These are phyloP conservation scores for Aureobasidium zeae DNA, from an alignment of 2,329 filamentous ascomycete genomes.

Conservation along the genomic window DNA sequence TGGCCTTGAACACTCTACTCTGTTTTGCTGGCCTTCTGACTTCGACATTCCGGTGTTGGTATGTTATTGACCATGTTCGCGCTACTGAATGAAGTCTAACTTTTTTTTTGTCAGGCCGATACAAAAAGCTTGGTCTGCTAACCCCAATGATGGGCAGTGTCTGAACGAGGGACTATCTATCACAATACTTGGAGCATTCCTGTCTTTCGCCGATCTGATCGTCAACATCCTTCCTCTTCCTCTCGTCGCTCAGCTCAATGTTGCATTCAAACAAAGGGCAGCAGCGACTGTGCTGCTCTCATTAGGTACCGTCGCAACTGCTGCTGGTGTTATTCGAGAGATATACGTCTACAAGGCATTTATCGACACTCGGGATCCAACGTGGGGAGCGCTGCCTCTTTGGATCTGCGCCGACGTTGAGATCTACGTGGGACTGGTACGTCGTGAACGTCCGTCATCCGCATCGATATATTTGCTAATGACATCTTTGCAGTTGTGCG, in stretches of 20 bases:
- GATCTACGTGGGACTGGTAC: constrained; percentile 38
- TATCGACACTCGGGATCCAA: constrained; percentile 34
- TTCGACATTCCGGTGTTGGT: constrained; percentile 33
- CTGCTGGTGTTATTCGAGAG: constrained; percentile 32
- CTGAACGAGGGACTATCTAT: constrained; percentile 33
- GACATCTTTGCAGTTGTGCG: constrained; percentile 26
- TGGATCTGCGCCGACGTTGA: constrained; percentile 40
- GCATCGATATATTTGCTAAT: constrained; percentile 3
- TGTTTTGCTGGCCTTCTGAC: constrained; percentile 31
- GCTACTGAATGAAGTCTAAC: too few species aligned
- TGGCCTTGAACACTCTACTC: constrained; percentile 30
- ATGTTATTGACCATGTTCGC: constrained; percentile 16
- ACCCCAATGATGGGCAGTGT: constrained; percentile 28
- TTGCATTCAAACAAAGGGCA: constrained; percentile 31
- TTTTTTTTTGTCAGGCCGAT: constrained; percentile 28
- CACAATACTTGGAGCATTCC: constrained; percentile 34
- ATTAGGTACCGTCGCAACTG: constrained; percentile 18
- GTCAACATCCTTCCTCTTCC: constrained; percentile 37
- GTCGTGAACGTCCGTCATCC: constrained; percentile 18
- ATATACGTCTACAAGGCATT: constrained; percentile 36
- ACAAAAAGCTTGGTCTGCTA: constrained; percentile 34
- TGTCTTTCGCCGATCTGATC: constrained; percentile 34
- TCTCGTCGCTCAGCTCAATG: constrained; percentile 33
- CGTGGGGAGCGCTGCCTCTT: constrained; percentile 37
- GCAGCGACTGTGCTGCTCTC: constrained; percentile 18